phyloP scores from a whole-genome alignment of 2,329 filamentous ascomycete species.

The Coniella lustricola region DNA sequence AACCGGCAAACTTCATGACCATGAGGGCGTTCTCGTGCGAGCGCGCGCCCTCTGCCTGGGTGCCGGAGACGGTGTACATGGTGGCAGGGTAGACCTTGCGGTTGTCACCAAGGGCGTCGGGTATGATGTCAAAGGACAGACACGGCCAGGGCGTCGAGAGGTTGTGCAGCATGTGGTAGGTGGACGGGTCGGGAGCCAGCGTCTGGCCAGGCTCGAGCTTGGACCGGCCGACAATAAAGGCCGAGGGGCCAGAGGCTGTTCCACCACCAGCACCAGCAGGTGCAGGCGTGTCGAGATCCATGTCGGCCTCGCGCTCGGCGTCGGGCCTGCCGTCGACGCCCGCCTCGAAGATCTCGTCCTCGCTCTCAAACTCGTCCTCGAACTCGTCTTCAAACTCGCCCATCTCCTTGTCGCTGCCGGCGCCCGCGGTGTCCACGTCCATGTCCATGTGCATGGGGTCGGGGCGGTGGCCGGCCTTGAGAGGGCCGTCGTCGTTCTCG shows the following conservation, averaged over 20 bases:
- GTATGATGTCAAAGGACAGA: slow-evolving; percentile 88
- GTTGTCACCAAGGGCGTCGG: slow-evolving; percentile 78
- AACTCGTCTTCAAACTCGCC: slow-evolving; percentile 94
- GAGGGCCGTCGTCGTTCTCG: slow-evolving; percentile 41
- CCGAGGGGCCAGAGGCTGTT: slow-evolving; percentile 57
- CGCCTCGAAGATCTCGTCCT: slow-evolving; percentile 87
- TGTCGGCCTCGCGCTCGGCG: slow-evolving; percentile 78
- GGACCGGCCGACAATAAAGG: slow-evolving; percentile 91
- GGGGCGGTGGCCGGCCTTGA: slow-evolving; percentile 55
- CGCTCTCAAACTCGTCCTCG: slow-evolving; percentile 81
- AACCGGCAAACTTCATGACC: slow-evolving; percentile 91
- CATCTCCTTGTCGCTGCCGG: slow-evolving; percentile 43
- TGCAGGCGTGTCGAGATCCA: slow-evolving; percentile 66
- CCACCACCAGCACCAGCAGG: slow-evolving; percentile 7
- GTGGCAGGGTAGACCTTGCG: slow-evolving; percentile 92
- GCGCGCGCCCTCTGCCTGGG: slow-evolving; percentile 72
- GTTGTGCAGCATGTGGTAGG: slow-evolving; percentile 95
- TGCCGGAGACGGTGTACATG: slow-evolving; percentile 90
- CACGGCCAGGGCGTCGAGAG: slow-evolving; percentile 95
- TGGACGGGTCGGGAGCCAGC: slow-evolving; percentile 82
- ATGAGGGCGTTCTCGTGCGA: slow-evolving; percentile 87
- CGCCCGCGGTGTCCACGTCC: slow-evolving; percentile 53
- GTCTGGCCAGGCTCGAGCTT: slow-evolving; percentile 88
- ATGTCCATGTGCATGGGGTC: slow-evolving; percentile 66
- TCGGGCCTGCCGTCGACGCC: slow-evolving; percentile 90